These are phyloP conservation scores for Gossypium schwendimanii DNA, from an alignment of 441 rosid genomes.

Conservation along the genomic window DNA sequence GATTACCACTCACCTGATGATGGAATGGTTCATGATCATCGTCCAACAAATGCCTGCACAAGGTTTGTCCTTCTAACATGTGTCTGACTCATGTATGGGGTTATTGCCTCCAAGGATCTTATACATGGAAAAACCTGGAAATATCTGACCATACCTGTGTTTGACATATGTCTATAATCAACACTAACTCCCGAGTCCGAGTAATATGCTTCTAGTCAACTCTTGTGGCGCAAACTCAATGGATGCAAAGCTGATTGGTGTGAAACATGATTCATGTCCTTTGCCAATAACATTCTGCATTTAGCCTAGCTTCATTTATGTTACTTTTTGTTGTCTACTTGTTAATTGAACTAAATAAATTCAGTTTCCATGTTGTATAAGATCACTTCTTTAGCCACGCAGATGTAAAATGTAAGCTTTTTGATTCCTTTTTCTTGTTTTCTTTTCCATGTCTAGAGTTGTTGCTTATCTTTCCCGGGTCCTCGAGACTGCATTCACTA, in stretches of 20 bases:
- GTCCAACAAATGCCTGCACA: conserved; percentile 94
- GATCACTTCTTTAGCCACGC: background rate
- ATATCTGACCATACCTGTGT: background rate
- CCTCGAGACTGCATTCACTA: conserved; percentile 94
- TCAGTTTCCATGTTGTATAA: background rate
- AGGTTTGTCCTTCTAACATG: conserved; percentile 41
- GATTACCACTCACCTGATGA: conserved; percentile 94
- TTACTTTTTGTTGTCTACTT: conserved; percentile 5
- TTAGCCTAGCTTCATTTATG: background rate
- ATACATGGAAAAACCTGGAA: background rate
- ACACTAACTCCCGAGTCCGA: background rate
- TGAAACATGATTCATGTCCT: background rate
- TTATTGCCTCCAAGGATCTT: background rate
- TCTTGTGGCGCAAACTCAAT: conserved; percentile 11
- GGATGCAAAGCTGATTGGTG: conserved; percentile 6
- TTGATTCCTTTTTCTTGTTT: background rate
- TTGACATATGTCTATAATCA: background rate
- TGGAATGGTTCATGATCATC: conserved; percentile 91
- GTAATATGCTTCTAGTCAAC: background rate
- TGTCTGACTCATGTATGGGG: background rate
- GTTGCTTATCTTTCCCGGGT: conserved; percentile 98
- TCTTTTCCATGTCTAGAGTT: conserved; percentile 45
- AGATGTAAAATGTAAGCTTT: background rate
- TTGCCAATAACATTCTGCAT: background rate
- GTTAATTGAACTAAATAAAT: conserved; percentile 1